These are phyloP conservation scores for Stropharia rugosoannulata DNA, from an alignment of 768 basidiomycete genomes.

Conservation along the genomic window DNA sequence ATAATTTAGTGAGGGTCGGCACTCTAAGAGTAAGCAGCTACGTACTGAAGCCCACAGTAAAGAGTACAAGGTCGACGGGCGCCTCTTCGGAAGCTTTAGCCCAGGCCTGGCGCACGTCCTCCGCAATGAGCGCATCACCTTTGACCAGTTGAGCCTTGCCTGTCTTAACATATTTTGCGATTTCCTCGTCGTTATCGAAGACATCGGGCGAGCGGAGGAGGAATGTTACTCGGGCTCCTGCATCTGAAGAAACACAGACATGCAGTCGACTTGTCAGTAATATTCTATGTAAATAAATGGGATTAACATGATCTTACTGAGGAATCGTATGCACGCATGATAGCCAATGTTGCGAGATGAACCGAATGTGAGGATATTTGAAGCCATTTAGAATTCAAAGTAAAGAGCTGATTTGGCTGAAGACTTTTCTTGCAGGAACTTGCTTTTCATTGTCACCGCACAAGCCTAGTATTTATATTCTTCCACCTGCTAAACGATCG, in stretches of 20 bases:
- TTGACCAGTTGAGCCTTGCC: slow-evolving; percentile 53
- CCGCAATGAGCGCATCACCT: slow-evolving; percentile 55
- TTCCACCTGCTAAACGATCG: too few species aligned
- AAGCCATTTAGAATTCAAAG: not conserved
- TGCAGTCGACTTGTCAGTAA: not conserved
- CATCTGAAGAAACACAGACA: slow-evolving; percentile 30
- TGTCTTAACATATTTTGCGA: slow-evolving; percentile 45
- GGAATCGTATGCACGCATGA: slow-evolving; percentile 39
- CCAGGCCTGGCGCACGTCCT: slow-evolving; percentile 53
- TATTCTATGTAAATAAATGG: too few species aligned
- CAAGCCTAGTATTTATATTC: too few species aligned
- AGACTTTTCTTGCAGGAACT: not conserved
- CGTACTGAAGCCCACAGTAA: slow-evolving; percentile 53
- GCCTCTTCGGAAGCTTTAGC: slow-evolving; percentile 33
- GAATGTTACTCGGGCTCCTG: slow-evolving; percentile 59
- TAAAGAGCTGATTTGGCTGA: not conserved
- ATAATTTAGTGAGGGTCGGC: not conserved
- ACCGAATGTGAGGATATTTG: slow-evolving; percentile 44
- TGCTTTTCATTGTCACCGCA: too few species aligned
- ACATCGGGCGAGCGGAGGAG: slow-evolving; percentile 47
- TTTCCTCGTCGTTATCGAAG: slow-evolving; percentile 49
- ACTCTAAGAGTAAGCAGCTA: not conserved
- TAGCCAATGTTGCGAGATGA: slow-evolving; percentile 55
- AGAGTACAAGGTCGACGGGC: slow-evolving; percentile 52
- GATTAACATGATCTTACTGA: slow-evolving; percentile 4